Conservation (phyloP, 1,139 yeast species). For the Maudiozyma humilis region DNA sequence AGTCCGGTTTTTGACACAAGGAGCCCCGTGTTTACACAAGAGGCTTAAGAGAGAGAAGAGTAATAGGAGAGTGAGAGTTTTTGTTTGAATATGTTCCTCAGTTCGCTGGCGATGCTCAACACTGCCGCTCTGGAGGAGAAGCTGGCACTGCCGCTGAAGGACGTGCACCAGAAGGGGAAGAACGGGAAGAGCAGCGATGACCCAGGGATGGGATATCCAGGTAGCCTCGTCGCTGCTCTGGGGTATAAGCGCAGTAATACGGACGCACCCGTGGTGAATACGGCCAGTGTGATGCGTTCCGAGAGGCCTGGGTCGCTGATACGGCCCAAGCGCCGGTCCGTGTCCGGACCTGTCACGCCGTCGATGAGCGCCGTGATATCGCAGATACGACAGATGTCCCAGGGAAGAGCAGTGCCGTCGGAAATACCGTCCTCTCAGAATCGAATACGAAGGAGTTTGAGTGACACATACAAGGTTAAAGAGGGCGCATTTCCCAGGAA, state of each 20-base stretch:
- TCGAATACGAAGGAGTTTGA: background rate
- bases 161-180: conserved; percentile 1
- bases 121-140: conserved; percentile 3
- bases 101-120: conserved; percentile 1
- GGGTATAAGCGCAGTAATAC: conserved; percentile 1
- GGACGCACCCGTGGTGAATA: background rate
- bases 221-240: background rate
- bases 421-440: background rate
- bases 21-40: background rate
- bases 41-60: background rate
- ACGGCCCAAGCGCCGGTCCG: background rate
- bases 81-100: conserved; percentile 3
- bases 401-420: background rate
- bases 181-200: background rate
- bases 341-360: conserved; percentile 12
- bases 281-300: background rate
- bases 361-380: conserved; percentile 21
- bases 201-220: background rate
- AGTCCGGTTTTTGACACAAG: background rate
- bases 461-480: background rate
- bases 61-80: background rate
- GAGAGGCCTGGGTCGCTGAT: background rate
- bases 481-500: background rate
- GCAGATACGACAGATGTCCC: conserved; percentile 11
- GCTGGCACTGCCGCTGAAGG: conserved; percentile 4